Evolutionary conservation across 108 stramenopile species (phyloP).

Genomic region (Aurantiochytrium sp.): DNA sequence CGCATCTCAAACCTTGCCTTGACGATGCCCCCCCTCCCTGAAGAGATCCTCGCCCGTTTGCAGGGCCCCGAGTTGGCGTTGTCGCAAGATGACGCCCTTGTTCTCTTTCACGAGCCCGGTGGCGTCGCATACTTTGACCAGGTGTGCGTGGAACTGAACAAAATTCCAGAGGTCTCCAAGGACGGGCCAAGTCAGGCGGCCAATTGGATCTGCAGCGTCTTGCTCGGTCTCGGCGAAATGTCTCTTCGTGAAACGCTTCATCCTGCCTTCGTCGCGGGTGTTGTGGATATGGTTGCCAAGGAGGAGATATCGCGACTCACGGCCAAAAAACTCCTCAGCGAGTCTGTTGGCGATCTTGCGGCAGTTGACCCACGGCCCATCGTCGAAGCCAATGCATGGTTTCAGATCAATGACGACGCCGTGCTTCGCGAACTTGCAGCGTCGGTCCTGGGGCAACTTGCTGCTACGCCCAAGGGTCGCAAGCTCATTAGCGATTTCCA

Average conservation of each 20-base stretch:
- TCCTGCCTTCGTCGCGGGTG: neutral
- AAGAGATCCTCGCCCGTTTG: conserved; percentile 18
- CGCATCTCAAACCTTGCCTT: conserved; percentile 29
- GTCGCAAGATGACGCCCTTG: neutral
- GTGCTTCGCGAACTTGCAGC: neutral
- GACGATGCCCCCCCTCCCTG: conserved; percentile 35
- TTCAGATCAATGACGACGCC: neutral
- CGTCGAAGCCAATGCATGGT: neutral
- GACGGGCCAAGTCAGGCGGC: conserved; percentile 17
- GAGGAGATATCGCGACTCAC: neutral
- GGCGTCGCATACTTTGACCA: conserved; percentile 34
- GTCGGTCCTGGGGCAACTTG: neutral
- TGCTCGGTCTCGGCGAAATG: neutral
- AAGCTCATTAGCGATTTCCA: neutral
- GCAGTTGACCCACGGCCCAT: neutral
- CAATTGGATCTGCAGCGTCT: conserved; percentile 37
- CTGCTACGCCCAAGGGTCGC: neutral
- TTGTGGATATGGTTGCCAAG: neutral
- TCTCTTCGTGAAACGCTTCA: neutral
- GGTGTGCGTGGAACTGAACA: neutral
- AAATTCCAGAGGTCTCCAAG: neutral
- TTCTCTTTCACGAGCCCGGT: neutral
- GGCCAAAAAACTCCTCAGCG: neutral
- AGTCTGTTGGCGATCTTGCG: neutral
- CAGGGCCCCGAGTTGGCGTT: neutral